These are phyloP conservation scores for Ehretia macrophylla DNA, from an alignment of 257 asterid genomes.

Conservation along the genomic window DNA sequence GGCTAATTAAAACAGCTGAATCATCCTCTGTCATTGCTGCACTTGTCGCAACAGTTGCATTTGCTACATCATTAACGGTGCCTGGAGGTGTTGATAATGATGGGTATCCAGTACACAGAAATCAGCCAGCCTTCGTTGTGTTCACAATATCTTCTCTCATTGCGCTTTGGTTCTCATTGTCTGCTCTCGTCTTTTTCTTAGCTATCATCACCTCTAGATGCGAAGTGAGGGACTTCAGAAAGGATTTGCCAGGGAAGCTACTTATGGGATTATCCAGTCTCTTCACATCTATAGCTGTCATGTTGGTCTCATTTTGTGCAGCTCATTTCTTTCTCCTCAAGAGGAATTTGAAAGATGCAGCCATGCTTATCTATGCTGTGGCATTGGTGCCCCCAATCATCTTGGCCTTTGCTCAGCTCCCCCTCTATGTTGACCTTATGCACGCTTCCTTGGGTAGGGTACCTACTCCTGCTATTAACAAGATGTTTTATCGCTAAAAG, in stretches of 20 bases:
- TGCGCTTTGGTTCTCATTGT: constrained; percentile 55
- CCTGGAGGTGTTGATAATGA: constrained; percentile 48
- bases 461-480: constrained; percentile 41
- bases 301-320: constrained; percentile 51
- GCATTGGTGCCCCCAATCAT: constrained; percentile 40
- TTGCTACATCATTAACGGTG: constrained; percentile 49
- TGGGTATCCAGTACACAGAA: constrained; percentile 36
- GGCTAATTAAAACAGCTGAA: constrained; percentile 61
- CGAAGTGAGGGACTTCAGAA: constrained; percentile 40
- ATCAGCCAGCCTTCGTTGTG: constrained; percentile 23
- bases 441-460: constrained; percentile 33
- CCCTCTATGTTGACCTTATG: constrained; percentile 50
- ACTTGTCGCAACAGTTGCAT: constrained; percentile 60
- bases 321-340: constrained; percentile 47
- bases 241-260: constrained; percentile 42
- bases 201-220: constrained; percentile 57
- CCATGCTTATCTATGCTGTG: constrained; percentile 36
- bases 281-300: constrained; percentile 48
- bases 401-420: constrained; percentile 44
- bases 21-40: constrained; percentile 64
- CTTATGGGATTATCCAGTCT: constrained; percentile 40
- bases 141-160: constrained; percentile 42
- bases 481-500: constrained; percentile 15
- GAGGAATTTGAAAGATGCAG: constrained; percentile 23
- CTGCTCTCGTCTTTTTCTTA: constrained; percentile 54